Evolutionary conservation across 2,329 filamentous ascomycete genomes (phyloP).

Genomic region (Helminthosporium solani): DNA sequence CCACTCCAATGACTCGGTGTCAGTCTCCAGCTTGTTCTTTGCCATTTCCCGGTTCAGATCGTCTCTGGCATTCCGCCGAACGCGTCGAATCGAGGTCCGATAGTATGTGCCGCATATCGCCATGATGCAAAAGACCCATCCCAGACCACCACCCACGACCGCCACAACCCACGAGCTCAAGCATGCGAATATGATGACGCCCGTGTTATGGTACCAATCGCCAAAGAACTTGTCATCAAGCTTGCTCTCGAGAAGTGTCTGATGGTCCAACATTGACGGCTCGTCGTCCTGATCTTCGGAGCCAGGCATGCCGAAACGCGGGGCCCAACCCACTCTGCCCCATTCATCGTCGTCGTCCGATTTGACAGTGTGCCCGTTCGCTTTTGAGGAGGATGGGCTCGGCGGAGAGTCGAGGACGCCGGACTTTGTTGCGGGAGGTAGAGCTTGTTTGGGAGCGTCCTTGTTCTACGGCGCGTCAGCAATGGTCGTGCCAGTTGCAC

Average conservation of each 20-base stretch:
- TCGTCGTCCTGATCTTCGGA: constrained; percentile 56
- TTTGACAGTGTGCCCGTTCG: constrained; percentile 56
- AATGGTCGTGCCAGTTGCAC: no score
- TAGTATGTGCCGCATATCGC: constrained; percentile 92
- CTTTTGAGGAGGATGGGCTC: constrained; percentile 45
- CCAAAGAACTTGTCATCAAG: constrained; percentile 90
- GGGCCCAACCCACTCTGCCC: constrained; percentile 77
- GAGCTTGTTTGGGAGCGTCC: constrained; percentile 67
- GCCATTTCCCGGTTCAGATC: constrained; percentile 88
- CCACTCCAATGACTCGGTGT: constrained; percentile 93
- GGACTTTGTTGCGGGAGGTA: constrained; percentile 71
- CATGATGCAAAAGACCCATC: constrained; percentile 93
- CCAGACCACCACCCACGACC: constrained; percentile 83
- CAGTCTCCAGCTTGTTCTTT: constrained; percentile 82
- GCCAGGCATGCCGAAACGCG: constrained; percentile 66
- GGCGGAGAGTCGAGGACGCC: constrained; percentile 59
- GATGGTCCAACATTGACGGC: constrained; percentile 75
- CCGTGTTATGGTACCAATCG: constrained; percentile 98
- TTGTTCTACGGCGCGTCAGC: no score
- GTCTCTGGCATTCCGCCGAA: constrained; percentile 93
- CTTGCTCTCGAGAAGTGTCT: constrained; percentile 80
- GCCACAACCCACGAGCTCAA: constrained; percentile 88
- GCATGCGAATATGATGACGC: constrained; percentile 90
- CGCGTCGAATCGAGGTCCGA: constrained; percentile 87
- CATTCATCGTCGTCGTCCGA: constrained; percentile 51